A percentile compares a stretch with the other conserved stretches of the same genome.
Evolutionary conservation across 345 rosid species (phyloP).

Genomic region (Xanthoceras sorbifolium): DNA sequence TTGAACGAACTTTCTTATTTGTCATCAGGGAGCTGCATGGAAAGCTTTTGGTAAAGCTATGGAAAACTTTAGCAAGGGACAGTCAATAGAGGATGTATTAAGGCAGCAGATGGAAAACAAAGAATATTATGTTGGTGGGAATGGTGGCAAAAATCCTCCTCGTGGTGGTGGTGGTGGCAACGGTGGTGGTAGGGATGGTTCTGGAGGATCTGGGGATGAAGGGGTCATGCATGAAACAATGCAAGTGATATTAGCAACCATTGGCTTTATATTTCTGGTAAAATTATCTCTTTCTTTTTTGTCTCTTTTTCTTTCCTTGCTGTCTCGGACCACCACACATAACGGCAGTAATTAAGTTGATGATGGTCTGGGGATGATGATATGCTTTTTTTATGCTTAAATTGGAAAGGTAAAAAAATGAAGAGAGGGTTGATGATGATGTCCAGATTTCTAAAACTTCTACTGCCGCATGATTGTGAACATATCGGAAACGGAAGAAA

Average conservation of each 20-base stretch:
- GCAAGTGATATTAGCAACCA: constrained; percentile 68
- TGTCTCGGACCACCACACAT: too few relatives aligned
- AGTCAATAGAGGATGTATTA: constrained; percentile 63
- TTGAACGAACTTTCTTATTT: background rate
- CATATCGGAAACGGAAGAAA: background rate
- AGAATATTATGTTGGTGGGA: constrained; percentile 47
- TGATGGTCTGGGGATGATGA: background rate
- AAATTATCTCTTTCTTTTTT: background rate
- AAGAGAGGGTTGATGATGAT: background rate
- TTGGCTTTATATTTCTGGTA: constrained; percentile 70
- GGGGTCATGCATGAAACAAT: constrained; percentile 56
- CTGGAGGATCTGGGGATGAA: constrained; percentile 42
- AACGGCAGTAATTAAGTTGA: too few relatives aligned
- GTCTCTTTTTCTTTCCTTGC: background rate
- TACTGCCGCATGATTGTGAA: too few relatives aligned
- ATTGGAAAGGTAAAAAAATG: background rate
- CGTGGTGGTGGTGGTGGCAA: constrained; percentile 51
- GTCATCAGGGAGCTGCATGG: constrained; percentile 58
- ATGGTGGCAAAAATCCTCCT: constrained; percentile 48
- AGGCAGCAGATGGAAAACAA: constrained; percentile 61
- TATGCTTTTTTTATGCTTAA: background rate
- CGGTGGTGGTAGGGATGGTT: constrained; percentile 38
- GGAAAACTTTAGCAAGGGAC: constrained; percentile 42
- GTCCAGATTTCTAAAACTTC: background rate
- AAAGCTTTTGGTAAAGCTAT: constrained; percentile 56